Percentiles rank a stretch among this genome's conserved stretches.
These are phyloP conservation scores for Amanita muscaria DNA, from an alignment of 768 basidiomycete genomes.

Conservation along the genomic window DNA sequence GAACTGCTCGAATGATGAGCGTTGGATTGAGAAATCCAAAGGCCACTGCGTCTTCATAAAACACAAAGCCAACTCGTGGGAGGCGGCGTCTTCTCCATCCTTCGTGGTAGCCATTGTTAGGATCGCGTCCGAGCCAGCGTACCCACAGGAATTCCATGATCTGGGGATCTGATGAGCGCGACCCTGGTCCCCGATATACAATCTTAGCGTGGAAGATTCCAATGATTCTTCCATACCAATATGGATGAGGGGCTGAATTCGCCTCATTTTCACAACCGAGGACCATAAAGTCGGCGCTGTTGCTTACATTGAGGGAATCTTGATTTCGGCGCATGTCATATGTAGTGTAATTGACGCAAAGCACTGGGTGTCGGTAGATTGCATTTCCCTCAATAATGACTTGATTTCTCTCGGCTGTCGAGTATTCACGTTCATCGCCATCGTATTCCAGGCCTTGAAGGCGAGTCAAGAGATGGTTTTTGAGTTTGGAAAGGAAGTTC, in stretches of 20 bases:
- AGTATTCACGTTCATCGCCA: no score
- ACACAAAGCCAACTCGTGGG: slow-evolving; percentile 16
- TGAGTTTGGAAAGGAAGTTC: slow-evolving; percentile 16
- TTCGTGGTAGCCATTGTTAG: slow-evolving; percentile 9
- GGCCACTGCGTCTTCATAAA: not conserved
- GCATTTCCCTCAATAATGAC: slow-evolving; percentile 15
- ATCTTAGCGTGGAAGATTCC: no score
- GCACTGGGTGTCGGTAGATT: slow-evolving; percentile 9
- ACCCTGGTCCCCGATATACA: no score
- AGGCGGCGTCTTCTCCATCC: no score
- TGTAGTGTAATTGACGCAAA: no score
- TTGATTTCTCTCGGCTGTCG: no score
- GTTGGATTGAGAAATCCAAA: no score
- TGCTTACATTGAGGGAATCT: slow-evolving; percentile 26
- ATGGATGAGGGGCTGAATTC: not conserved
- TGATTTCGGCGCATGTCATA: no score
- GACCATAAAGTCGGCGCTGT: slow-evolving; percentile 14
- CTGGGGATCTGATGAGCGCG: no score
- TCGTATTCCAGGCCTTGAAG: slow-evolving; percentile 6
- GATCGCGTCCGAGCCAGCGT: slow-evolving; percentile 12
- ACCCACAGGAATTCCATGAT: no score
- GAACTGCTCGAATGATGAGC: no score
- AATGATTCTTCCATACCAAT: no score
- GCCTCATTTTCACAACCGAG: not conserved
- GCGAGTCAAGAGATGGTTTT: slow-evolving; percentile 19